Evolutionary conservation across 352 stramenopile species (phyloP), one percentile per base, ranked within the genome.

Genomic region (Globisporangium barbulae): DNA sequence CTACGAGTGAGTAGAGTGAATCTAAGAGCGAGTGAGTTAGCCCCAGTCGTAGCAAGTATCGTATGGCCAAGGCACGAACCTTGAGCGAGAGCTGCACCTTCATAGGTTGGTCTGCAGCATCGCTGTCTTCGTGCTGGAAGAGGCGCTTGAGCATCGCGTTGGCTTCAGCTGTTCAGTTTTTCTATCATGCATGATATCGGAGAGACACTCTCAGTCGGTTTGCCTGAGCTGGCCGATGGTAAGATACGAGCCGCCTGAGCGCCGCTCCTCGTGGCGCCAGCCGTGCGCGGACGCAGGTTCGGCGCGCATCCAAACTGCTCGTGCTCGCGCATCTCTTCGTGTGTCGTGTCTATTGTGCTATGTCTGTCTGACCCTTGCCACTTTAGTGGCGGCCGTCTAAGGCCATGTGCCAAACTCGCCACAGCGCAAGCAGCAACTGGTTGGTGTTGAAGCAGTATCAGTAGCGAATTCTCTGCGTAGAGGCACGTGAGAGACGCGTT

Each of bases 231-330:
- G 8, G 3, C 9, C 31, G 31, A 31, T 21, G 28, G 33, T 28
- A 28, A 28, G 25, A 2, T 2, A 28, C n/a, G 22, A 2, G 48
- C 13, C 21, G 19, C 22, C 31, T 57, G 31, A 13, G 19, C 10
- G 22, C 9, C 19, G 9, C 47, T 48, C 15, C 48, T 44, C 22
- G n/a, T 25, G 15, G 63, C 54, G 8, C 75, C 75, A 0, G 75
- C 76, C 2, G 81, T 85, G 1, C 81, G 77, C 41, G 78, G 76
- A 33, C 78, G 75, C 45, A 88, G 59, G 48, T 79, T 87, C 12
- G 73, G 75, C 15, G 78, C 69, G 19, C 72, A 73, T 0, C 81
- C 81, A 54, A 89, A 85, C 33, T 67, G 75, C 61, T 77, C 60
- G 21, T 88, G 81, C 53, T 83, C 75, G 31, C 68, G 55, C 71